phyloP scores from a whole-genome alignment of 2,329 filamentous ascomycete genomes.

The Capronia americana region DNA sequence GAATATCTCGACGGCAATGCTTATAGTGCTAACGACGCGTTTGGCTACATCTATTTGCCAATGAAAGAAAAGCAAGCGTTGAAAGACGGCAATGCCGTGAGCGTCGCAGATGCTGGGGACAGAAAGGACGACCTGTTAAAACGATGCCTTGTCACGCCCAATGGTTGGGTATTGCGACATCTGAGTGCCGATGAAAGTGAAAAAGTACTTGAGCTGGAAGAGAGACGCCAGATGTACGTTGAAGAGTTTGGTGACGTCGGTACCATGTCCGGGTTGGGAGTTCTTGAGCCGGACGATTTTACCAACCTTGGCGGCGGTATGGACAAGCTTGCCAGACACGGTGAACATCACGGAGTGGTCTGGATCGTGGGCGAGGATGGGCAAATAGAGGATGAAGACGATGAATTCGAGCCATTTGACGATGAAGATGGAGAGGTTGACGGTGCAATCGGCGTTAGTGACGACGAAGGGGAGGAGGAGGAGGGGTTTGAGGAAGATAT shows the following conservation, averaged over 20 bases:
- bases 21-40: constrained; percentile 43
- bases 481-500: constrained; percentile 26
- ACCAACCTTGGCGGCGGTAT: constrained; percentile 54
- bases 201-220: constrained; percentile 53
- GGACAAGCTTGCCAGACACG: constrained; percentile 52
- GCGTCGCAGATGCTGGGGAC: constrained; percentile 43
- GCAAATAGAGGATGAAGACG: constrained; percentile 34
- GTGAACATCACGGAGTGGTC: constrained; percentile 54
- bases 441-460: constrained; percentile 31
- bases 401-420: constrained; percentile 36
- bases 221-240: constrained; percentile 45
- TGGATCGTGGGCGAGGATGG: constrained; percentile 48
- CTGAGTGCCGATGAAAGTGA: constrained; percentile 55
- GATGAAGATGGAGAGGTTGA: constrained; percentile 34
- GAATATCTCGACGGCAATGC: constrained; percentile 40
- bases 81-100: constrained; percentile 51
- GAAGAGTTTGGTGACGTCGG: constrained; percentile 48
- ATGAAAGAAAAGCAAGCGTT: constrained; percentile 52
- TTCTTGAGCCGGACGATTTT: constrained; percentile 48
- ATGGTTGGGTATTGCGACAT: constrained; percentile 53
- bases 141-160: constrained; percentile 53
- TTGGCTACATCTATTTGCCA: constrained; percentile 50
- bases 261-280: constrained; percentile 39
- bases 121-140: constrained; percentile 48
- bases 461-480: constrained; percentile 27